Conservation (phyloP, 352 stramenopile species). For the Globisporangium irregulare region DNA sequence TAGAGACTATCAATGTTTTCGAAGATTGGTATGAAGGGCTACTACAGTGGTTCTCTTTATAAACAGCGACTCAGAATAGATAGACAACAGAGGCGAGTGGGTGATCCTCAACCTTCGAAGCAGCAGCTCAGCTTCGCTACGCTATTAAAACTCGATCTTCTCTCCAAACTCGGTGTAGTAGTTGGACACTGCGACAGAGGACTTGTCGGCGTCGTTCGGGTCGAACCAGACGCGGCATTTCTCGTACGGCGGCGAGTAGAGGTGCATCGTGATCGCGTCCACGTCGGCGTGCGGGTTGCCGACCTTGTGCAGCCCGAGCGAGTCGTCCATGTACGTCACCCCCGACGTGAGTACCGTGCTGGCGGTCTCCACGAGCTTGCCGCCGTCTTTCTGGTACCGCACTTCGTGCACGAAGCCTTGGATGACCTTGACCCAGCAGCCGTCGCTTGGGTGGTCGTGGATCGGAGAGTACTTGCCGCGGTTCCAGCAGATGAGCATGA, state of each 20-base stretch:
- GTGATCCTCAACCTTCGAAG: no score
- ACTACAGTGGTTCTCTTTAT: background rate
- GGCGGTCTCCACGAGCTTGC: slow-evolving; percentile 51
- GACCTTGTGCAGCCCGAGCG: slow-evolving; percentile 91
- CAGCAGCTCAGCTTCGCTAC: background rate
- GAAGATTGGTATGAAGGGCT: background rate
- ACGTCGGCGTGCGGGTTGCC: slow-evolving; percentile 61
- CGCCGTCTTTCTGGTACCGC: slow-evolving; percentile 64
- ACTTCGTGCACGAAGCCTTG: slow-evolving; percentile 88
- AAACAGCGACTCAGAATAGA: background rate
- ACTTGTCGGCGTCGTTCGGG: slow-evolving; percentile 49
- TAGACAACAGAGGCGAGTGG: background rate
- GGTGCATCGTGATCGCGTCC: slow-evolving; percentile 91
- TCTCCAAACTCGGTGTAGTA: slow-evolving; percentile 84
- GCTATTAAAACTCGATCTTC: slow-evolving; percentile 27
- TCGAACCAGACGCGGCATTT: slow-evolving; percentile 90
- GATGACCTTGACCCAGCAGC: slow-evolving; percentile 85
- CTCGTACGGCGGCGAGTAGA: slow-evolving; percentile 92
- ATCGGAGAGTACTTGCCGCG: slow-evolving; percentile 71
- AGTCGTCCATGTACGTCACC: slow-evolving; percentile 91
- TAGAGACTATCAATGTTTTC: background rate
- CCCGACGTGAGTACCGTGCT: slow-evolving; percentile 59
- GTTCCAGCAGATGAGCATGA: slow-evolving; percentile 94
- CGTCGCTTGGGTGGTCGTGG: slow-evolving; percentile 87
- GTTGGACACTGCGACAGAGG: slow-evolving; percentile 66